Evolutionary conservation across 345 rosid species (phyloP), one percentile per base, ranked within the genome.

Genomic region (Turnera subulata): DNA sequence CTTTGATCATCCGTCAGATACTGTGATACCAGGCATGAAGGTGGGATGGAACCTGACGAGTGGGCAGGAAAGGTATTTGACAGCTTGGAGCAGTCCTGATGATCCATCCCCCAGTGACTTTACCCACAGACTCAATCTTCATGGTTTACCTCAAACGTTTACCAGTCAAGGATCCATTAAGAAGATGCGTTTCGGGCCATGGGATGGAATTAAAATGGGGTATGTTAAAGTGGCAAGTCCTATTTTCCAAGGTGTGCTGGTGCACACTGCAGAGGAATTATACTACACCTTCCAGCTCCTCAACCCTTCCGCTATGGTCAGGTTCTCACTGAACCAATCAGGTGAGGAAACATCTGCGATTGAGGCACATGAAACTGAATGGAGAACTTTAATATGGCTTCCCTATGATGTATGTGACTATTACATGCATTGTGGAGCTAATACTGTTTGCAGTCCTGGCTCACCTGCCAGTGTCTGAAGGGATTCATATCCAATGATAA

Each of bases 21-120:
- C 61, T 0, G 1, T 58, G 17, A 17, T 58, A 20, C 43, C 62
- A 2, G 62, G 62, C 12, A 45, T 58, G 43, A 46, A 58, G n/a
- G 10, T 58, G 2, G 52, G 62, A 29, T 43, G 24, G 53, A 46
- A 58, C 43, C 44, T 57, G 5, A 18, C 1, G 21, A 44, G 38
- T 18, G 23, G 50, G 1, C 50, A 7, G 15, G 23, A 57, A 15
- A 3, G 51, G 17, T 44, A 13, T 11, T 20, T 57, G 19, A 21
- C 39, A 9, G 14, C 62, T 1, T 57, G 62, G 50, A 57, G 21
- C 26, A 57, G 38, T 29, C 5, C 39, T 23, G 39, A 57, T 6
- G 50, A 57, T 26, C 62, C 62, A 6, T 44, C 62, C 22, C 22
- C 50, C 3, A 37, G 62, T 1, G 40, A 25, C 2, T 57, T 42